Evolutionary conservation across 1,139 yeast genomes (phyloP).

Genomic region (Kluyveromyces marxianus): DNA sequence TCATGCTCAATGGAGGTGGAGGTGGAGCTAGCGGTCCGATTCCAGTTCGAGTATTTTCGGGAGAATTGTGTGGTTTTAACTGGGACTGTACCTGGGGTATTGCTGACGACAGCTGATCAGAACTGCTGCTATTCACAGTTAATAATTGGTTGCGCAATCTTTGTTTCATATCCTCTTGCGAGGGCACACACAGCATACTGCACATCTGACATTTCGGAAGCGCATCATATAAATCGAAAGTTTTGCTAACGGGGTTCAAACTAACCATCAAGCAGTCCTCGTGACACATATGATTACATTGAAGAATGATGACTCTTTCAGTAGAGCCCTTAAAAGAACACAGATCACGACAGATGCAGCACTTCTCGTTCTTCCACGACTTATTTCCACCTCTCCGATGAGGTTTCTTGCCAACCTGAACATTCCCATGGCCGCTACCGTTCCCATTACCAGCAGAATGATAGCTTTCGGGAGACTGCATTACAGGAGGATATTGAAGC

Average conservation of each 20-base stretch:
- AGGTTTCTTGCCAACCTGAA: slow-evolving; percentile 2
- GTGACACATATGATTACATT: slow-evolving; percentile 28
- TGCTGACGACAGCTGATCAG: background rate
- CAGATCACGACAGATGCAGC: slow-evolving; percentile 29
- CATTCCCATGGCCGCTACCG: slow-evolving; percentile 7
- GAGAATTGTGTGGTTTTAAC: background rate
- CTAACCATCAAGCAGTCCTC: slow-evolving; percentile 27
- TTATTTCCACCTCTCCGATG: slow-evolving; percentile 14
- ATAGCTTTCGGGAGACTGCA: slow-evolving; percentile 8
- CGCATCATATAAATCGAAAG: slow-evolving; percentile 15
- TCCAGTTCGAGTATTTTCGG: too few relatives aligned
- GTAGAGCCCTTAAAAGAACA: slow-evolving; percentile 25
- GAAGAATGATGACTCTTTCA: slow-evolving; percentile 27
- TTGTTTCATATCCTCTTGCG: slow-evolving; percentile 16
- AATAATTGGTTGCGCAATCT: background rate
- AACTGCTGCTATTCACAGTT: background rate
- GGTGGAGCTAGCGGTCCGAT: too few relatives aligned
- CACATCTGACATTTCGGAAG: slow-evolving; percentile 26
- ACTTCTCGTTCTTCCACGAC: slow-evolving; percentile 23
- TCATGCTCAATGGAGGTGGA: too few relatives aligned
- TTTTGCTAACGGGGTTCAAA: slow-evolving; percentile 11
- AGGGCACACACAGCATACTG: slow-evolving; percentile 22
- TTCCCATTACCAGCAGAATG: too few relatives aligned
- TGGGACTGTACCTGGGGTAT: background rate
- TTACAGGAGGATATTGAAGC: slow-evolving; percentile 8